Conservation (phyloP, 1,284 basidiomycete genomes). For the Fomitopsis betulina region DNA sequence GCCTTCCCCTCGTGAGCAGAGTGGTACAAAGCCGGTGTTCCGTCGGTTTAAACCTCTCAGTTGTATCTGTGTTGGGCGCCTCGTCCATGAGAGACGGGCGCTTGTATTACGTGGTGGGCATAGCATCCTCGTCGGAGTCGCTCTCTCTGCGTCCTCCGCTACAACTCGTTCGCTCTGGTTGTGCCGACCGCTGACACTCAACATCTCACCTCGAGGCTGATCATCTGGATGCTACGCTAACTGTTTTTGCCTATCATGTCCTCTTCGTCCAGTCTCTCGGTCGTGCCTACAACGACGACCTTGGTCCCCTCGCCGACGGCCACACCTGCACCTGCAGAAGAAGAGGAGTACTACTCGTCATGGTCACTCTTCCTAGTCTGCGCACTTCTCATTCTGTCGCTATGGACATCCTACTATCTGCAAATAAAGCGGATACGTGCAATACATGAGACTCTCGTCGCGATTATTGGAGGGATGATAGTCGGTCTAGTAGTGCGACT, state of each 20-base stretch:
- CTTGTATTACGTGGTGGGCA: not conserved
- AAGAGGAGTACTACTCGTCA: conserved; percentile 89
- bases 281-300: conserved; percentile 15
- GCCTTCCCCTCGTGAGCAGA: too few relatives aligned
- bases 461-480: conserved; percentile 94
- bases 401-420: conserved; percentile 97
- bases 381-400: conserved; percentile 87
- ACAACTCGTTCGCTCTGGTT: conserved; percentile 1
- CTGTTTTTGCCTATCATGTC: conserved; percentile 6
- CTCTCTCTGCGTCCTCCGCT: not conserved
- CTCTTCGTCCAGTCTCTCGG: conserved; percentile 12
- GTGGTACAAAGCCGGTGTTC: too few relatives aligned
- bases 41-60: too few relatives aligned
- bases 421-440: conserved; percentile 95
- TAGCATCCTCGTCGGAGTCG: too few relatives aligned
- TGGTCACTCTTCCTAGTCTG: conserved; percentile 96
- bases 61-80: too few relatives aligned
- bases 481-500: conserved; percentile 91
- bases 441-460: conserved; percentile 95
- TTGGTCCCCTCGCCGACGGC: conserved; percentile 20
- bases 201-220: too few relatives aligned
- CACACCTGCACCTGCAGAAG: conserved; percentile 47
- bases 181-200: not conserved
- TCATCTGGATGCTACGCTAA: not conserved
- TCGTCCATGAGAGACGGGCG: conserved; percentile 3